Base-by-base conservation (phyloP, 2,329 filamentous ascomycete species). In the Aplosporella prunicola region DNA sequence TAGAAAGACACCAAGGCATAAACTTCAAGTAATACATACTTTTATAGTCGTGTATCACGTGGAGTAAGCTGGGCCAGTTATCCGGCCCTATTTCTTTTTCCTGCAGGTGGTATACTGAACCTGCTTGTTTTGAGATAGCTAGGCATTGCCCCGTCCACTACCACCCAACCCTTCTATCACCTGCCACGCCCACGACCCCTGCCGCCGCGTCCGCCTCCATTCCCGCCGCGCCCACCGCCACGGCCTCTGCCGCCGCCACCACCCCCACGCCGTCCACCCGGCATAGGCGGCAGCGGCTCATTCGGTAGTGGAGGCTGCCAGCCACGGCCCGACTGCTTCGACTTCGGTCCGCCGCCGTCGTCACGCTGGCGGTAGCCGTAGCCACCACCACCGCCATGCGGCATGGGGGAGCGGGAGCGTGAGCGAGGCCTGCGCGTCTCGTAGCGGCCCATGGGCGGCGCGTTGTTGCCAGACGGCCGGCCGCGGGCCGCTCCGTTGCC, bases 281-380 rank as follows among this genome's bases (percentile, higher is more conserved):
- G 7, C 5, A 16, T 13, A 14, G 32, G 23, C 20, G 32, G 20
- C 8, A 13, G 18, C 13, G 20, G 14, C 8, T 20, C 18, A 15
- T 41, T 37, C 5, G 39, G 39, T 16, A 36, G 33, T 13, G 34
- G 39, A 16, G 39, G 28, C 13, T 41, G 39, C 16, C 14, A 37
- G 1, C 34, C 33, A 3, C 22, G 13, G 9, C 6, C 7, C 7
- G 20, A n/a, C 15, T 24, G 32, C 20, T 40, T 20, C 17, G 28
- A 32, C 16, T 41, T 26, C 27, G 27, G 14, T 14, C 15, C 27
- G 10, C 10, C 14, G 22, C 27, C 27, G 38, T 32, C 20, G 14
- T 20, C 16, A 8, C 29, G 29, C 2, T 23, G 18, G 15, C 30
- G 25, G 15, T 22, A 22, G 29, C 16, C 14, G 16, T n/a, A 9